Evolutionary conservation across 169 alveolate species (phyloP).

Genomic region (Theileria orientalis): DNA sequence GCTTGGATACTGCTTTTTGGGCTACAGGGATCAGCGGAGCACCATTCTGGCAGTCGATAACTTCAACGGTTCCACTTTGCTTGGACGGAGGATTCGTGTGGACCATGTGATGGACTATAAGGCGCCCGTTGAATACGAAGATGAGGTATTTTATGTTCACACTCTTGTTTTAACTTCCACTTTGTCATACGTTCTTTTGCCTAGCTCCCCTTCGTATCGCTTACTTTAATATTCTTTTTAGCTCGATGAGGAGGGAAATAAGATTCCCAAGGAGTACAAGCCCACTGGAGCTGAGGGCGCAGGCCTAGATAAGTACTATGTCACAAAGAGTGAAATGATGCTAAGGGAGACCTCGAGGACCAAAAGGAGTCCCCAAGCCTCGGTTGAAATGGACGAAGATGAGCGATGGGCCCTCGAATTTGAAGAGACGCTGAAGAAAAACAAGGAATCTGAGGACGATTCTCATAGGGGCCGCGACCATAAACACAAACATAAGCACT

Average conservation of each 20-base stretch:
- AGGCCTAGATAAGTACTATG: constrained; percentile 78
- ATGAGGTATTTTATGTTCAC: constrained; percentile 28
- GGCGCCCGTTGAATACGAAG: constrained; percentile 69
- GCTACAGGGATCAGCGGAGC: constrained; percentile 95
- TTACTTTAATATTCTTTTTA: too few species aligned
- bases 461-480: neutral
- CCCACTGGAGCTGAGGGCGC: constrained; percentile 86
- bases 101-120: constrained; percentile 93
- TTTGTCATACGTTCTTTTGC: too few species aligned
- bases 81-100: constrained; percentile 89
- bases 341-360: constrained; percentile 48
- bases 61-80: constrained; percentile 89
- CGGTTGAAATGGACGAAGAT: constrained; percentile 67
- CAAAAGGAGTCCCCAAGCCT: constrained; percentile 10
- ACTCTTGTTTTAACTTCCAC: neutral
- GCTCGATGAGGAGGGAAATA: constrained; percentile 64
- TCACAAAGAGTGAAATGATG: constrained; percentile 70
- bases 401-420: constrained; percentile 78
- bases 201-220: neutral
- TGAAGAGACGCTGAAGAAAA: constrained; percentile 62
- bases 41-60: constrained; percentile 99
- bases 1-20: constrained; percentile 95
- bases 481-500: constrained; percentile 8
- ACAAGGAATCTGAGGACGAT: neutral
- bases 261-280: constrained; percentile 67